Percentiles rank a stretch among this genome's conserved stretches.
phyloP scores from a whole-genome alignment of 352 stramenopile species.

The Pythium monospermum region DNA sequence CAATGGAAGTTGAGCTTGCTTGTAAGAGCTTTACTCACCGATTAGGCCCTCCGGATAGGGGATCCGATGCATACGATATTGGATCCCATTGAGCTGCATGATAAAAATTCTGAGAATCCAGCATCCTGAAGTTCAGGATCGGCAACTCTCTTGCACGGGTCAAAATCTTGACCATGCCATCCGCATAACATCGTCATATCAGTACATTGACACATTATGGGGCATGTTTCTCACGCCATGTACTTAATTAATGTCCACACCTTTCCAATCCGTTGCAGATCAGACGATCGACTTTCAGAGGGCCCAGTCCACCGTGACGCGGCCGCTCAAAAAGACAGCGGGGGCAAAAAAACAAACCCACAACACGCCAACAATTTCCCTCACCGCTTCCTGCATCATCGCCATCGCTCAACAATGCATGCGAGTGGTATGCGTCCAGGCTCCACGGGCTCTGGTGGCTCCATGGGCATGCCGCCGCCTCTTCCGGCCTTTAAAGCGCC shows the following conservation, averaged over 20 bases:
- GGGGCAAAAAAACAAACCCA: conserved; percentile 1
- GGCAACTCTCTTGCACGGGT: too few species aligned
- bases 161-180: too few species aligned
- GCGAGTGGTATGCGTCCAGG: conserved; percentile 8
- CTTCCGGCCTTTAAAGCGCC: conserved; percentile 41
- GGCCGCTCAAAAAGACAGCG: neutral
- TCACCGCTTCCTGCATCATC: neutral
- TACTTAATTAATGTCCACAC: neutral
- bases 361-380: neutral
- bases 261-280: neutral
- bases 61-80: too few species aligned
- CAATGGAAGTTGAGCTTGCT: too few species aligned
- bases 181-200: too few species aligned
- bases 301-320: conserved; percentile 4
- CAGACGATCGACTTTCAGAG: neutral
- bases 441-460: conserved; percentile 12
- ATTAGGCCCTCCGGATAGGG: too few species aligned
- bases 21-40: too few species aligned
- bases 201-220: too few species aligned
- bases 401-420: conserved; percentile 18
- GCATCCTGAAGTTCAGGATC: too few species aligned
- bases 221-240: too few species aligned
- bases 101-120: too few species aligned
- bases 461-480: conserved; percentile 15
- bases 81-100: too few species aligned